Conservation (phyloP, 2,329 filamentous ascomycete species). For the Pyrenochaeta sp. region DNA sequence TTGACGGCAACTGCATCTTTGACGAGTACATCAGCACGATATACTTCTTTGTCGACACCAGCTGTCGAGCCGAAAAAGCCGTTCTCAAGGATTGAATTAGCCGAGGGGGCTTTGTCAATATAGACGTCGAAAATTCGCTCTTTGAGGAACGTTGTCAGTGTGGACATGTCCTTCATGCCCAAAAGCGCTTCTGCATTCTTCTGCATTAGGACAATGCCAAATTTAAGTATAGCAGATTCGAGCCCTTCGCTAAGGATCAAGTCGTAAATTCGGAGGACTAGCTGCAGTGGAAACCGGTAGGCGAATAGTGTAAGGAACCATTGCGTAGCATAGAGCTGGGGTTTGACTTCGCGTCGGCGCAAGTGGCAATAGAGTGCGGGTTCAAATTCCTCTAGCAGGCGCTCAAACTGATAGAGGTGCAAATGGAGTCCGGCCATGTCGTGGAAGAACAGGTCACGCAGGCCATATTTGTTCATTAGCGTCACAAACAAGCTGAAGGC, state of each 20-base stretch:
- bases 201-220: slow-evolving; percentile 94
- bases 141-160: slow-evolving; percentile 88
- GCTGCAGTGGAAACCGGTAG: slow-evolving; percentile 94
- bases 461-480: slow-evolving; percentile 94
- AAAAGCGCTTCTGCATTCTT: slow-evolving; percentile 85
- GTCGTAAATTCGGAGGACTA: slow-evolving; percentile 96
- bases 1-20: slow-evolving; percentile 90
- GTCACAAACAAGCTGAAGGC: slow-evolving; percentile 93
- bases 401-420: slow-evolving; percentile 93
- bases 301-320: slow-evolving; percentile 99
- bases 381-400: slow-evolving; percentile 90
- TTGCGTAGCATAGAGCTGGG: slow-evolving; percentile 95
- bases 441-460: slow-evolving; percentile 91
- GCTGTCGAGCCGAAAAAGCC: slow-evolving; percentile 95
- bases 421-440: slow-evolving; percentile 97
- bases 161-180: slow-evolving; percentile 88
- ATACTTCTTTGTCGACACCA: slow-evolving; percentile 93
- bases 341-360: slow-evolving; percentile 83
- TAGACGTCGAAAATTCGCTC: slow-evolving; percentile 96
- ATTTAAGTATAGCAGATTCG: slow-evolving; percentile 86
- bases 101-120: slow-evolving; percentile 91
- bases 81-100: slow-evolving; percentile 92
- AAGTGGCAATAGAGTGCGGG: slow-evolving; percentile 95
- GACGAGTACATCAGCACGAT: slow-evolving; percentile 91
- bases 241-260: slow-evolving; percentile 92